Base-by-base conservation (phyloP, 495 filamentous ascomycete species). In the Hyaloscypha bicolor region DNA sequence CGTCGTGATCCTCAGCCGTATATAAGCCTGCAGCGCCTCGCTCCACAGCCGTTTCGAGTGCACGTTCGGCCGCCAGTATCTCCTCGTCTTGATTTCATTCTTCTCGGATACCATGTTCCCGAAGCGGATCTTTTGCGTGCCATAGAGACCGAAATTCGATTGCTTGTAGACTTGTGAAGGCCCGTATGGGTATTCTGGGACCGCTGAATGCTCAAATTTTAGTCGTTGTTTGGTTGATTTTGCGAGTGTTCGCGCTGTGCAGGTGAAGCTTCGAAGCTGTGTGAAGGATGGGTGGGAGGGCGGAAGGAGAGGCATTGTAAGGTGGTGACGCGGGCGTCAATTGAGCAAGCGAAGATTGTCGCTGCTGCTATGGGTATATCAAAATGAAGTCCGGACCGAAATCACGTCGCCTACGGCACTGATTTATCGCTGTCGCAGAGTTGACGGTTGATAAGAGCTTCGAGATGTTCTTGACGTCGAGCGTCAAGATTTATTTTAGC, bases 31-130 rank as follows among this genome's bases (percentile, higher is more conserved):
- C 55, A 99, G 82, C 0, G 85, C 81, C 2, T 87, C 82, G 32
- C 86, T 90, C 79, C 83, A 95, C 21, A 98, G 78, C 56, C 88
- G 85, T 81, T 94, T 93, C 33, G 79, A 80, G 52, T 92, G 87
- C 19, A 97, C 89, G 77, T 98, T 98, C 37, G 93, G 93, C 62
- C 89, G 86, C 96, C 96, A 99, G 51, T 76, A 76, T 60, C 94
- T 90, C 48, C 92, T 88, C 48, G 93, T 93, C 77, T 97, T 97
- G 80, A 87, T 87, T 73, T 91, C 84, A 79, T 91, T 87, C 60
- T 83, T 81, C 70, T 87, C 78, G 31, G 92, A 92, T 55, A 97
- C 93, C 67, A 88, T 91, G 87, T 99, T 97, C 74, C 95, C 95
- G 84, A 92, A 95, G 65, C 89, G 92, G 79, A 95, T 93, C 62